Evolutionary conservation across 2,329 filamentous ascomycete genomes (phyloP).

Genomic region (Apiospora arundinis): DNA sequence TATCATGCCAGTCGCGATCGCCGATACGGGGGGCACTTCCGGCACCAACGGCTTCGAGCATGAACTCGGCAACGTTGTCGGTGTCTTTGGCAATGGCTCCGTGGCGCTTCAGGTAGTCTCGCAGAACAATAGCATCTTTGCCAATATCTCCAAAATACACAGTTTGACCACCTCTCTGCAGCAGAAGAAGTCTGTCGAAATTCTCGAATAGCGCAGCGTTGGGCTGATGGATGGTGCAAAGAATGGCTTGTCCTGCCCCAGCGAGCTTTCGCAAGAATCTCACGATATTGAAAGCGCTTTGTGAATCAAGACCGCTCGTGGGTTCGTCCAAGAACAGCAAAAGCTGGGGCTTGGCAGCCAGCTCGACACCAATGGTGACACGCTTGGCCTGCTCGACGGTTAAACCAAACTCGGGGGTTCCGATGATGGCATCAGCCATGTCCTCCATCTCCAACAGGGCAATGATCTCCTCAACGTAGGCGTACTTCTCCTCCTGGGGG

Average conservation of each 20-base stretch:
- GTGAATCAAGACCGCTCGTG: constrained; percentile 75
- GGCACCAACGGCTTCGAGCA: constrained; percentile 84
- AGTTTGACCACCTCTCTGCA: constrained; percentile 78
- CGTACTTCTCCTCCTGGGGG: constrained; percentile 60
- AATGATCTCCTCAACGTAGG: constrained; percentile 68
- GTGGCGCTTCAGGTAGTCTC: constrained; percentile 65
- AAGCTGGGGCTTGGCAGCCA: constrained; percentile 81
- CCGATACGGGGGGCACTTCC: constrained; percentile 76
- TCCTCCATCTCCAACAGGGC: constrained; percentile 63
- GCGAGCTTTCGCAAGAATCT: constrained; percentile 80
- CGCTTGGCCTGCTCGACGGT: constrained; percentile 73
- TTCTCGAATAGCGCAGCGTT: constrained; percentile 87
- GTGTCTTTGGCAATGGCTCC: constrained; percentile 64
- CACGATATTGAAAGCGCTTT: constrained; percentile 78
- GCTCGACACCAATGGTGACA: constrained; percentile 90
- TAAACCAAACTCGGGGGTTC: constrained; percentile 70
- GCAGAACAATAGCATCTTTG: constrained; percentile 72
- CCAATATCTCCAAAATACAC: constrained; percentile 90
- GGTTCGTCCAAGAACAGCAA: constrained; percentile 82
- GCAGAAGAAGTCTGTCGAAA: constrained; percentile 81
- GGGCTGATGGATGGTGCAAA: constrained; percentile 92
- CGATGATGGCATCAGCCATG: constrained; percentile 65
- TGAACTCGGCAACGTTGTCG: constrained; percentile 75
- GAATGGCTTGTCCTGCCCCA: constrained; percentile 82
- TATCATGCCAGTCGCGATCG: constrained; percentile 78